These are phyloP conservation scores for Chimonanthus salicifolius DNA, from an alignment of 164 flowering plant species.

Conservation along the genomic window DNA sequence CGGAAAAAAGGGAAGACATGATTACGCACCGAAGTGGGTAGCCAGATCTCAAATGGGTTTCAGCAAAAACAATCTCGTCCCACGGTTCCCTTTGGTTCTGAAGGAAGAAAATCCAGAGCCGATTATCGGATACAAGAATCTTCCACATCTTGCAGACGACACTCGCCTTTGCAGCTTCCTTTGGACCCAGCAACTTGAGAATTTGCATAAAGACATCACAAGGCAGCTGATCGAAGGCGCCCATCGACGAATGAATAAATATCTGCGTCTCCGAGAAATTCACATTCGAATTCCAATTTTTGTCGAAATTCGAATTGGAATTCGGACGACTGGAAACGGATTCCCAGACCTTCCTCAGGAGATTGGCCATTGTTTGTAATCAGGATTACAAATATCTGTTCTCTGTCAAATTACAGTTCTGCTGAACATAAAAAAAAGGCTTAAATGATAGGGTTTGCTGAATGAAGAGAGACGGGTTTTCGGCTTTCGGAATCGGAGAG, in stretches of 20 bases:
- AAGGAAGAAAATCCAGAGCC: constrained; percentile 72
- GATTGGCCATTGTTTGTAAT: constrained; percentile 25
- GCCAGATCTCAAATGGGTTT: constrained; percentile 51
- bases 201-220: constrained; percentile 52
- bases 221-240: constrained; percentile 60
- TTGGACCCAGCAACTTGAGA: constrained; percentile 50
- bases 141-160: constrained; percentile 56
- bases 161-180: constrained; percentile 46
- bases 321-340: constrained; percentile 16
- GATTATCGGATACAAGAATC: constrained; percentile 49
- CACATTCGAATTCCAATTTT: background rate
- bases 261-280: background rate
- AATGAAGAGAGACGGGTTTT: background rate
- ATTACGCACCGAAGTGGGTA: constrained; percentile 48
- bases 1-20: background rate
- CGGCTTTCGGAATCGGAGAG: background rate
- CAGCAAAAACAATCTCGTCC: constrained; percentile 70
- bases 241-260: constrained; percentile 23
- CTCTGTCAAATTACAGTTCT: background rate
- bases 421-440: background rate
- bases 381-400: background rate
- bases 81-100: constrained; percentile 41
- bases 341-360: constrained; percentile 35
- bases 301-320: background rate
- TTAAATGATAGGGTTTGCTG: background rate